These are phyloP conservation scores for Purshia tridentata DNA, from an alignment of 306 rosid genomes.

Conservation along the genomic window DNA sequence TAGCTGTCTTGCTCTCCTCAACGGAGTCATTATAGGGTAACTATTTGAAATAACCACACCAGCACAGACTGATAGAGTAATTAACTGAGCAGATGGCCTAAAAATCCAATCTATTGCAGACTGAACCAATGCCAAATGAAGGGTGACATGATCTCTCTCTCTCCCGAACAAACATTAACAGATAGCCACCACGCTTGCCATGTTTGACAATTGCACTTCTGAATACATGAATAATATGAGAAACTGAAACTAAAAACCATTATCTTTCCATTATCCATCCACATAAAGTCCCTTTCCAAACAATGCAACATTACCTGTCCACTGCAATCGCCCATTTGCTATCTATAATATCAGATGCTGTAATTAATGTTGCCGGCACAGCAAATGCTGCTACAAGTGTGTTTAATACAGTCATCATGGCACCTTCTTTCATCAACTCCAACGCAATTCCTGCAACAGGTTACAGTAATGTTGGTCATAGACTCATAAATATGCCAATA, in stretches of 20 bases:
- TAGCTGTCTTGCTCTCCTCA: not conserved
- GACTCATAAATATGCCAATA: slow-evolving; percentile 20
- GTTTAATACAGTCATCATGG: slow-evolving; percentile 63
- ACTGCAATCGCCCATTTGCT: slow-evolving; percentile 66
- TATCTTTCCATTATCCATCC: not conserved
- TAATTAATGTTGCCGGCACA: slow-evolving; percentile 61
- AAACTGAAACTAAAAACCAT: not conserved
- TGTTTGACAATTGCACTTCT: too few relatives aligned
- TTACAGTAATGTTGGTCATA: slow-evolving; percentile 17
- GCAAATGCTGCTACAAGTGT: slow-evolving; percentile 58
- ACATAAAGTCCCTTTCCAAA: slow-evolving; percentile 11
- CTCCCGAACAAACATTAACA: too few relatives aligned
- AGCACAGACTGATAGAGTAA: not conserved
- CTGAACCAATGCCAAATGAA: not conserved
- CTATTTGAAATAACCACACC: not conserved
- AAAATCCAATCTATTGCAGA: not conserved
- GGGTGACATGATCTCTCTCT: too few relatives aligned
- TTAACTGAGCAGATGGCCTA: not conserved
- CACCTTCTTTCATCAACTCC: slow-evolving; percentile 58
- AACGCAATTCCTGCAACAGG: slow-evolving; percentile 35
- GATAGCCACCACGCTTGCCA: too few relatives aligned
- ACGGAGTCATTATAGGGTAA: not conserved
- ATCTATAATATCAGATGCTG: slow-evolving; percentile 62
- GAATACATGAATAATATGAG: not conserved
- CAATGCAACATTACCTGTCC: slow-evolving; percentile 47